Base-by-base conservation (phyloP, 805 yeast species). In the Wickerhamia fluorescens region DNA sequence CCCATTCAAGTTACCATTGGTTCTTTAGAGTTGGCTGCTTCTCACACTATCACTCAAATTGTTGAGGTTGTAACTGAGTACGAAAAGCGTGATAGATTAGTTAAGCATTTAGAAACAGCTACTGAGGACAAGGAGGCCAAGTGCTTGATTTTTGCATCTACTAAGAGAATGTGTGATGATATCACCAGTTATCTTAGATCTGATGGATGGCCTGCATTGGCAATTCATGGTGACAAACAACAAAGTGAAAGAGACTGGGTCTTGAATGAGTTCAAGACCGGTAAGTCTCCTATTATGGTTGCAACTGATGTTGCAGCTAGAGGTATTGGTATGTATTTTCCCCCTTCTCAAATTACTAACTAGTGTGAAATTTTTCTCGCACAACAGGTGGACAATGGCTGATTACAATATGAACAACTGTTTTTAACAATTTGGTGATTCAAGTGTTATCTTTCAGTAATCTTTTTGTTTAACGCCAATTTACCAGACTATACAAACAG, bases 241-340 rank as follows among this genome's bases (percentile, higher is more conserved):
- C 98, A 92, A 70, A 73, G 78, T 57, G 97, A 92, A 67, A 88
- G 98, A 74, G 97, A 92, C 68, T 92, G 97, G 97, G 97, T 89
- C 47, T 69, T 92, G 61, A 72, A 68, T 45, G 96, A 89, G 66
- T 92, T 92, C 71, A 84, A 82, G 73, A 54, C 75, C 37, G 97
- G 97, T 49, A 83, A 78, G 61, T 78, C 94, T 32, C 95, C 96
- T 42, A 80, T 92, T 52, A 87, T 92, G 96, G 95, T 88, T 56
- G 98, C 98, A 39, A 92, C 98, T 42, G 98, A 92, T 63, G 98
- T 92, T 59, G 98, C 98, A 40, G 96, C 98, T 44, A 84, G 98
- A 75, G 98, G 98, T 78, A 87, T 92, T 69, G 96, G 95, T 86
- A 85, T 65, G 96, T 84, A 59, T 55, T 36, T 41, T 39, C 33